These are phyloP conservation scores for Pyrenophora teres DNA, from an alignment of 2,329 filamentous ascomycete species.

Conservation along the genomic window DNA sequence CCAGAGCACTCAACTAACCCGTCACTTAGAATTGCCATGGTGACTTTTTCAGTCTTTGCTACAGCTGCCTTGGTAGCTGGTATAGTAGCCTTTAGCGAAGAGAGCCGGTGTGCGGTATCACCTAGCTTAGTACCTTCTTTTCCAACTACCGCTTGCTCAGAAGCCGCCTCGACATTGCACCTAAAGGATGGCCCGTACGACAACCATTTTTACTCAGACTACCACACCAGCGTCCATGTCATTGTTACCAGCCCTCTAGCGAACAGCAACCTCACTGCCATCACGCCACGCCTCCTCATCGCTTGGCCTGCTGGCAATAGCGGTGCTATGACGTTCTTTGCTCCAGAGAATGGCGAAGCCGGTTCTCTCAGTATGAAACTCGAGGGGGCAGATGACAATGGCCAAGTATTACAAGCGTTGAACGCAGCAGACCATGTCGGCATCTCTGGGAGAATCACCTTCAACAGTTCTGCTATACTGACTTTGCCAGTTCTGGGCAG, in stretches of 20 bases:
- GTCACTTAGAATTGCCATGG: not conserved
- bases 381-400: constrained; percentile 51
- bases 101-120: not conserved
- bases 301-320: constrained; percentile 71
- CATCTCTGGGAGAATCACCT: constrained; percentile 58
- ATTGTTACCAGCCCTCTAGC: constrained; percentile 63
- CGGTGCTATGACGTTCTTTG: constrained; percentile 62
- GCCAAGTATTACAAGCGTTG: constrained; percentile 55
- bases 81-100: not conserved
- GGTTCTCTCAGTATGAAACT: constrained; percentile 60
- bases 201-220: constrained; percentile 70
- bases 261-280: constrained; percentile 59
- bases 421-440: constrained; percentile 54
- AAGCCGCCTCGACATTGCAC: constrained; percentile 41
- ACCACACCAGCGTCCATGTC: constrained; percentile 62
- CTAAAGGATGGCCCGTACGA: constrained; percentile 64
- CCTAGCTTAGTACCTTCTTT: not conserved
- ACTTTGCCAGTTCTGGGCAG: constrained; percentile 64
- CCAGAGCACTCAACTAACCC: not conserved
- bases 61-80: not conserved
- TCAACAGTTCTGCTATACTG: constrained; percentile 63
- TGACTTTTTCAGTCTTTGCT: not conserved
- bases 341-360: constrained; percentile 58
- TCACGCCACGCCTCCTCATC: constrained; percentile 61
- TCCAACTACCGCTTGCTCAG: constrained; percentile 9